Evolutionary conservation across 495 filamentous ascomycete species (phyloP).

Genomic region (Bacidia gigantensis): DNA sequence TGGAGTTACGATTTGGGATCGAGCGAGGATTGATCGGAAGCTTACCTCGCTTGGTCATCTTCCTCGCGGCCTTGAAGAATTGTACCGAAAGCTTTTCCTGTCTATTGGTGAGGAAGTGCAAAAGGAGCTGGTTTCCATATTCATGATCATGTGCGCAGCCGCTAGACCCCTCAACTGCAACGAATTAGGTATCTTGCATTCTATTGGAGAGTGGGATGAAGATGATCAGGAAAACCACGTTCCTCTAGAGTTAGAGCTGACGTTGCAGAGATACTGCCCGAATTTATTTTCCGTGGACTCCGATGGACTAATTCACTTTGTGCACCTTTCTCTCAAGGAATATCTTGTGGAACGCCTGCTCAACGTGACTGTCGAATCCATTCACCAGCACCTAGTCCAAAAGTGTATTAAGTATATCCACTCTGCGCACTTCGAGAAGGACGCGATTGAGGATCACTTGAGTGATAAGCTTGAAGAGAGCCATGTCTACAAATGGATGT

Average conservation of each 20-base stretch:
- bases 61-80: neutral
- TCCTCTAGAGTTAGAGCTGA: neutral
- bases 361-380: neutral
- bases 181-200: neutral
- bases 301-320: neutral
- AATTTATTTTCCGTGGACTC: neutral
- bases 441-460: neutral
- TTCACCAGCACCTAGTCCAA: neutral
- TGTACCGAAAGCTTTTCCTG: neutral
- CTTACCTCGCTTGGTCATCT: constrained; percentile 1
- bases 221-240: neutral
- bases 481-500: no score
- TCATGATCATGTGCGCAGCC: constrained; percentile 1
- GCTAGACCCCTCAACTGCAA: neutral
- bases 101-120: neutral
- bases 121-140: neutral
- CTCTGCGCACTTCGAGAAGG: neutral
- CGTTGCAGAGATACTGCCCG: neutral
- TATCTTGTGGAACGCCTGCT: neutral
- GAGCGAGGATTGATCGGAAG: neutral
- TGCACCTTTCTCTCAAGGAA: neutral
- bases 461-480: no score
- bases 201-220: neutral
- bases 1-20: neutral
- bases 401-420: neutral